These are phyloP conservation scores for Helianthus annuus DNA, from an alignment of 129 eudicot genomes.

Conservation along the genomic window HanXRQr2.0-SUNRISE NC_035443.2:172999093-172999592, in stretches of 20 bases:
- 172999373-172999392: neutral
- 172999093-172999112: no score
- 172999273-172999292: slow-evolving; percentile 21
- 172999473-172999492: neutral
- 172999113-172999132: no score
- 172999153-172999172: neutral
- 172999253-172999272: slow-evolving; percentile 17
- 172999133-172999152: no score
- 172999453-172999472: no score
- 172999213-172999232: neutral
- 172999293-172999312: slow-evolving; percentile 35
- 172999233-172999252: neutral
- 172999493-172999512: slow-evolving; percentile 26
- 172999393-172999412: neutral
- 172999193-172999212: no score
- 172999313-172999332: slow-evolving; percentile 20
- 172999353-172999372: slow-evolving; percentile 19
- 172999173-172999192: no score
- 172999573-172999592: slow-evolving; percentile 12
- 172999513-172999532: slow-evolving; percentile 12
- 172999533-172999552: slow-evolving; percentile 18
- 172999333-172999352: slow-evolving; percentile 19
- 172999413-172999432: neutral
- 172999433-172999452: neutral
- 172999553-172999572: slow-evolving; percentile 32